Conservation (phyloP, 1,284 basidiomycete genomes). For the Moesziomyces parantarcticus region DNA sequence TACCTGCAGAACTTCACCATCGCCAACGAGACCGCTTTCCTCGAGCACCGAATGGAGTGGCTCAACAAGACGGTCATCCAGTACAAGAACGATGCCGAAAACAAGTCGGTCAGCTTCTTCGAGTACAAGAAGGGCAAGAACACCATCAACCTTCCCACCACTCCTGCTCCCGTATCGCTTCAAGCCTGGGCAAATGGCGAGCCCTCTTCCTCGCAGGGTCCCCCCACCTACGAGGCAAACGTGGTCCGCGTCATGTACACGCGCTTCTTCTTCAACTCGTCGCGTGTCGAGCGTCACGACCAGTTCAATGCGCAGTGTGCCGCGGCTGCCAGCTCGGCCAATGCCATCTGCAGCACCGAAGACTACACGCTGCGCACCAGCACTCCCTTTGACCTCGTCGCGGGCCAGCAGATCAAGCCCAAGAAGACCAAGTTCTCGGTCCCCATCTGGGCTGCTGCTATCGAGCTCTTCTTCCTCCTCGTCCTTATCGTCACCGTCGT, state of each 20-base stretch:
- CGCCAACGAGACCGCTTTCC: slow-evolving; percentile 26
- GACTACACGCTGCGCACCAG: slow-evolving; percentile 46
- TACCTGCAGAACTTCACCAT: slow-evolving; percentile 48
- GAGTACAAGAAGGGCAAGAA: slow-evolving; percentile 28
- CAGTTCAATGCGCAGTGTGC: slow-evolving; percentile 48
- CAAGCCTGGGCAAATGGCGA: slow-evolving; percentile 55
- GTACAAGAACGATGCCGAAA: slow-evolving; percentile 50
- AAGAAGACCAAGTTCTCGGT: slow-evolving; percentile 26
- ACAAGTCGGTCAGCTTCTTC: slow-evolving; percentile 33
- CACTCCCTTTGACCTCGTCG: slow-evolving; percentile 41
- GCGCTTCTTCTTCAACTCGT: slow-evolving; percentile 63
- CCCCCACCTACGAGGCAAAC: slow-evolving; percentile 40
- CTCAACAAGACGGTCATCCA: slow-evolving; percentile 41
- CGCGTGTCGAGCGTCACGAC: slow-evolving; percentile 32
- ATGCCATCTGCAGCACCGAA: slow-evolving; percentile 53
- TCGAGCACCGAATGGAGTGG: slow-evolving; percentile 60
- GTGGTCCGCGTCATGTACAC: slow-evolving; percentile 53
- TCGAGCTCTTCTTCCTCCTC: slow-evolving; percentile 34
- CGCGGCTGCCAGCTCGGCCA: slow-evolving; percentile 18
- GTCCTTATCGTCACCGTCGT: slow-evolving; percentile 42
- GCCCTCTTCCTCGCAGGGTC: slow-evolving; percentile 41
- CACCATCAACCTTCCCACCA: slow-evolving; percentile 49
- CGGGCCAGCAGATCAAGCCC: slow-evolving; percentile 16
- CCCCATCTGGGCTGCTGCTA: slow-evolving; percentile 44
- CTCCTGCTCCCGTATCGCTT: slow-evolving; percentile 47